These are phyloP conservation scores for Cordyceps farinosa DNA, from an alignment of 2,329 filamentous ascomycete genomes.

Conservation along the genomic window DNA sequence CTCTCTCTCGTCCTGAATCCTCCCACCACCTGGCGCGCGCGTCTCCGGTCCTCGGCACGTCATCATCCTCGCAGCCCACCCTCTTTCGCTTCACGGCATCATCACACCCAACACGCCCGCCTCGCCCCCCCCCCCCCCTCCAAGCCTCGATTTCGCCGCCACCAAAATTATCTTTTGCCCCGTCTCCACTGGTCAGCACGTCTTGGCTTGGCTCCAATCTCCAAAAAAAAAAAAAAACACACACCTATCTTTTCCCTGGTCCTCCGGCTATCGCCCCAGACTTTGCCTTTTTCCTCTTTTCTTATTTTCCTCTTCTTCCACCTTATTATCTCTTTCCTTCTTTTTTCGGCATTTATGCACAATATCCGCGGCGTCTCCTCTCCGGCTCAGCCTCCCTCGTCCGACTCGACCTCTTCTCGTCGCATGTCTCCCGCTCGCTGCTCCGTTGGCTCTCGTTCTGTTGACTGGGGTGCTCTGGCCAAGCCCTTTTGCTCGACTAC, in stretches of 20 bases:
- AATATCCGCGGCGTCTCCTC: not conserved
- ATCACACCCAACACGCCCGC: not conserved
- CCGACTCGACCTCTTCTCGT: not conserved
- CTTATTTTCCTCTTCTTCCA: not conserved
- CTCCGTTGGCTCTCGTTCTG: conserved; percentile 12
- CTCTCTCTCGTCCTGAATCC: not conserved
- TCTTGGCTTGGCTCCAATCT: conserved; percentile 7
- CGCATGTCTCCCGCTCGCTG: conserved; percentile 17
- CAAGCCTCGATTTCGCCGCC: conserved; percentile 9
- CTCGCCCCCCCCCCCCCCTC: not conserved
- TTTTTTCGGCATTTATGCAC: not conserved
- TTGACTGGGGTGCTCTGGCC: conserved; percentile 19
- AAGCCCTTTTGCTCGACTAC: not conserved
- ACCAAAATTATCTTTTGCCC: not conserved
- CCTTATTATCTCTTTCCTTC: not conserved
- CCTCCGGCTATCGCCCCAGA: not conserved
- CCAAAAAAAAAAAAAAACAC: not conserved
- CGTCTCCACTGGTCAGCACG: conserved; percentile 2
- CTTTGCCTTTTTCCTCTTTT: not conserved
- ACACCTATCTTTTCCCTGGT: not conserved
- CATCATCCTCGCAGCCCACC: not conserved
- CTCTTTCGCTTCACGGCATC: not conserved
- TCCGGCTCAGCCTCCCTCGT: not conserved
- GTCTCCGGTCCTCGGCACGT: conserved; percentile 10
- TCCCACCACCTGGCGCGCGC: not conserved